Evolutionary conservation across 1,284 basidiomycete species (phyloP).

Genomic region (Cystobasidium sp.): DNA sequence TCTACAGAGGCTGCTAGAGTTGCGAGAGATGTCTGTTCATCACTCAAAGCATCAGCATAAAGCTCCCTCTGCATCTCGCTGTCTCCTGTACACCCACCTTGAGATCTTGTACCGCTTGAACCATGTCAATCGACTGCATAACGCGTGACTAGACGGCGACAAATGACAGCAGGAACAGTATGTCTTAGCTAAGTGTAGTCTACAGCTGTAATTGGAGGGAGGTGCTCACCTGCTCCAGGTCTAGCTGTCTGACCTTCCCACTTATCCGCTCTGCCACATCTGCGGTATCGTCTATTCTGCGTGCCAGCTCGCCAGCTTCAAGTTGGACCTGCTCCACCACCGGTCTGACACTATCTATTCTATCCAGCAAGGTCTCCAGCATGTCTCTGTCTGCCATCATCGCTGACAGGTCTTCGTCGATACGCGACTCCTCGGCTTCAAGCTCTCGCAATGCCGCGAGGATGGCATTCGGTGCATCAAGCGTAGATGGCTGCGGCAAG

Average conservation of each 20-base stretch:
- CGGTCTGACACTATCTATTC: constrained; percentile 47
- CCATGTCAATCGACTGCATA: constrained; percentile 54
- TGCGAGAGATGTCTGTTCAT: constrained; percentile 79
- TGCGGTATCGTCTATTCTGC: constrained; percentile 48
- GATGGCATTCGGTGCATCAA: constrained; percentile 26
- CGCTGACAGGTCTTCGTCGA: constrained; percentile 46
- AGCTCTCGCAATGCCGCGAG: constrained; percentile 54
- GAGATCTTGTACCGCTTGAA: constrained; percentile 54
- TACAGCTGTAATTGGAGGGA: constrained; percentile 62
- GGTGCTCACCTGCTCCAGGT: constrained; percentile 83
- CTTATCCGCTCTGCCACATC: constrained; percentile 78
- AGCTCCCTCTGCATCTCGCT: no score
- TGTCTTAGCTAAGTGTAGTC: background rate
- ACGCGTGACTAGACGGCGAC: constrained; percentile 48
- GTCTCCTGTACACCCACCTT: constrained; percentile 47
- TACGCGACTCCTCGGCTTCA: constrained; percentile 59
- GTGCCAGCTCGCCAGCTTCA: constrained; percentile 49
- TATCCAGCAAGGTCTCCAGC: constrained; percentile 47
- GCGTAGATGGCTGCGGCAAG: constrained; percentile 21
- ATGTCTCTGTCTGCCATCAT: constrained; percentile 46
- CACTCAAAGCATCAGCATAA: background rate
- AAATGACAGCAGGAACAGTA: background rate
- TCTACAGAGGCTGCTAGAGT: constrained; percentile 78
- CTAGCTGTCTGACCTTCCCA: constrained; percentile 80
- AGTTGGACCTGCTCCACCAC: constrained; percentile 50